These are phyloP conservation scores for Cucumis sativus DNA, from an alignment of 306 rosid genomes.

Conservation along the genomic window Cucumber_9930_V3 NC_026655.2:8558001-8558500, in stretches of 20 bases:
- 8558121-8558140: constrained; percentile 98
- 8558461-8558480: constrained; percentile 90
- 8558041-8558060: not conserved
- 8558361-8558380: not conserved
- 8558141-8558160: constrained; percentile 70
- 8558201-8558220: constrained; percentile 65
- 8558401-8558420: constrained; percentile 96
- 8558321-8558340: not conserved
- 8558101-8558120: constrained; percentile 38
- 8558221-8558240: constrained; percentile 21
- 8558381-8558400: constrained; percentile 86
- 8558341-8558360: too few species aligned
- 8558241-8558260: not conserved
- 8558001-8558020: constrained; percentile 15
- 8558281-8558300: not conserved
- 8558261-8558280: not conserved
- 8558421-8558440: constrained; percentile 98
- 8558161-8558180: constrained; percentile 86
- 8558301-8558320: not conserved
- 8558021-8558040: not conserved
- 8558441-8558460: constrained; percentile 89
- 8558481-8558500: constrained; percentile 46
- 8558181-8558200: constrained; percentile 77
- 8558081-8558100: constrained; percentile 9
- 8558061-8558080: not conserved